A percentile compares a stretch with the other conserved stretches of the same genome.
Evolutionary conservation across 1,284 basidiomycete genomes (phyloP).

Genomic region (Fomes fomentarius): DNA sequence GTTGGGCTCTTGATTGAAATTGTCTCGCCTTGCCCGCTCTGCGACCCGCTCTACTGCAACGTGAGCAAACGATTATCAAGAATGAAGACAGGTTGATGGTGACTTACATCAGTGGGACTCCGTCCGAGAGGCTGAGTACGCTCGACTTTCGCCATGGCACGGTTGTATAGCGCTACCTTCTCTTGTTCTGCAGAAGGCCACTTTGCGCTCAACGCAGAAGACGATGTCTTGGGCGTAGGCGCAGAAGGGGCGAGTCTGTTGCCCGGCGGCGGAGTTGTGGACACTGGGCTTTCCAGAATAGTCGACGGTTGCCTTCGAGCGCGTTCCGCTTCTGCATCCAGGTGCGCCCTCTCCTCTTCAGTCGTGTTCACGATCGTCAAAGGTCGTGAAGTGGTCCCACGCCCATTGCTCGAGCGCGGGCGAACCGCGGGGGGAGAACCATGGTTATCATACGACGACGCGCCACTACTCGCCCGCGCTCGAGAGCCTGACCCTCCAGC

Average conservation of each 20-base stretch:
- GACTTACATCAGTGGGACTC: constrained; percentile 16
- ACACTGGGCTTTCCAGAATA: constrained; percentile 19
- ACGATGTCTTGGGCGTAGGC: background rate
- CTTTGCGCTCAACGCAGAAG: constrained; percentile 10
- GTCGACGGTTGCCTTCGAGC: constrained; percentile 23
- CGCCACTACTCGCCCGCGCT: constrained; percentile 13
- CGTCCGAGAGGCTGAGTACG: constrained; percentile 47
- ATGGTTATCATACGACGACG: constrained; percentile 15
- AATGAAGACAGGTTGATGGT: background rate
- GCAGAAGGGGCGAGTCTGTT: background rate
- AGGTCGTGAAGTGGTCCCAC: constrained; percentile 16
- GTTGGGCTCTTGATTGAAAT: constrained; percentile 1
- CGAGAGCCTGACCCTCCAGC: background rate
- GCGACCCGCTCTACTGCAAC: background rate
- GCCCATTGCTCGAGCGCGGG: constrained; percentile 26
- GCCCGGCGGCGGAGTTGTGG: background rate
- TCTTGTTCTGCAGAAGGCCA: constrained; percentile 69
- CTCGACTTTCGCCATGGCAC: constrained; percentile 65
- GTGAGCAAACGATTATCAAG: background rate
- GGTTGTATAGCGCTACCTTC: constrained; percentile 66
- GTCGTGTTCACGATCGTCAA: constrained; percentile 34
- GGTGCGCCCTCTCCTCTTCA: constrained; percentile 28
- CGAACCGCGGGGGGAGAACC: constrained; percentile 10
- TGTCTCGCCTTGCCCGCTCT: constrained; percentile 4
- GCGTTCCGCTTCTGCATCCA: constrained; percentile 27